Conservation (phyloP, 495 filamentous ascomycete genomes). For the Zalerion maritima region DNA sequence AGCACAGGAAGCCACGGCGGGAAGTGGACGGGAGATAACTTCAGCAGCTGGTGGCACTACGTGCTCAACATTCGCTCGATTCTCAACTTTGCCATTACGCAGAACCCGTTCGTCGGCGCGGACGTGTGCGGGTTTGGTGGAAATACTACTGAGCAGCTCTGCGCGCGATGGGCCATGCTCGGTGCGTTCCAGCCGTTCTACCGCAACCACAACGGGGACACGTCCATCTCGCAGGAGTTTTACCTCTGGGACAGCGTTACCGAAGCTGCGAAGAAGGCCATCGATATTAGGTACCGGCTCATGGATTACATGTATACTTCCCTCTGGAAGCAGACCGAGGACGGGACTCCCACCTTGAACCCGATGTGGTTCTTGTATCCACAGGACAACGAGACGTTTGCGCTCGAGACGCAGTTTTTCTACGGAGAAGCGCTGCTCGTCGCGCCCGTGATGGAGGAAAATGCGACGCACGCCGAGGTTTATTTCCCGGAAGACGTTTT, state of each 20-base stretch:
- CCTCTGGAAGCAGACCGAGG: conserved; percentile 45
- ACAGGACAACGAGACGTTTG: conserved; percentile 42
- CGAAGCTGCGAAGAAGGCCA: conserved; percentile 51
- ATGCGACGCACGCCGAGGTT: conserved; percentile 47
- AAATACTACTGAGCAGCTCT: conserved; percentile 63
- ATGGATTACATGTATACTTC: conserved; percentile 78
- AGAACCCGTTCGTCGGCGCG: conserved; percentile 66
- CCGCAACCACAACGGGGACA: conserved; percentile 55
- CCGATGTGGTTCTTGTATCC: conserved; percentile 65
- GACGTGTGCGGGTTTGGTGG: conserved; percentile 70
- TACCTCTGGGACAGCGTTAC: conserved; percentile 58
- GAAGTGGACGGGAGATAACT: conserved; percentile 83
- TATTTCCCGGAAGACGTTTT: conserved; percentile 64
- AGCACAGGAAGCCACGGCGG: conserved; percentile 66
- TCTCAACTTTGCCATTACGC: conserved; percentile 68
- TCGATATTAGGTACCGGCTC: conserved; percentile 60
- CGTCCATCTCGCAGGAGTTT: conserved; percentile 51
- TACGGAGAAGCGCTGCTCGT: conserved; percentile 59
- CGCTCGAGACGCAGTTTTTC: conserved; percentile 57
- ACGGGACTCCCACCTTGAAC: conserved; percentile 53
- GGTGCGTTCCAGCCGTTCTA: conserved; percentile 75
- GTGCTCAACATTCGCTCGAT: conserved; percentile 51
- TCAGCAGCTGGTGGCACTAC: conserved; percentile 60
- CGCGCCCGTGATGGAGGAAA: conserved; percentile 51
- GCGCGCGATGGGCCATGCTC: conserved; percentile 70